A percentile compares a stretch with the other conserved stretches of the same genome.
phyloP scores from a whole-genome alignment of 495 filamentous ascomycete species.

The Filosporella fistucella region DNA sequence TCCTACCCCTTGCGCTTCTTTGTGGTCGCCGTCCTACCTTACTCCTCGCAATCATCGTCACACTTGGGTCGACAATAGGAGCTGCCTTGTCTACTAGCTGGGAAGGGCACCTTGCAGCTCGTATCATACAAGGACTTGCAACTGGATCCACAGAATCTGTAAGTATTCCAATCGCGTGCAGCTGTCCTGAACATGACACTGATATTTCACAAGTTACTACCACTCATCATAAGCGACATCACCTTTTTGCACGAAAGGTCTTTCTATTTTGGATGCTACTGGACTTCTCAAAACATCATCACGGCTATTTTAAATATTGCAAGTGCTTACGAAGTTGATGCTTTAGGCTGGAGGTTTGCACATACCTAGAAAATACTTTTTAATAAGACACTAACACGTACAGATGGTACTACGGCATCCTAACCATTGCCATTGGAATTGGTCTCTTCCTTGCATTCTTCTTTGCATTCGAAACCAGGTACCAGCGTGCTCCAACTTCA shows the following conservation, averaged over 20 bases:
- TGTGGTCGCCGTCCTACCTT: constrained; percentile 34
- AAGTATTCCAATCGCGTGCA: constrained; percentile 3
- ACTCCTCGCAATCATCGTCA: constrained; percentile 21
- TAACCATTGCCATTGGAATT: constrained; percentile 26
- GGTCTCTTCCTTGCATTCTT: constrained; percentile 31
- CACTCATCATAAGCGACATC: constrained; percentile 31
- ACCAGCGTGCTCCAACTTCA: constrained; percentile 22
- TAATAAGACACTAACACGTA: too few relatives aligned
- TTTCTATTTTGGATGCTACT: constrained; percentile 29
- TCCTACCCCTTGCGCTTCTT: constrained; percentile 34
- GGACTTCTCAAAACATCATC: constrained; percentile 32
- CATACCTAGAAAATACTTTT: too few relatives aligned
- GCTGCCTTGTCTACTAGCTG: constrained; percentile 24
- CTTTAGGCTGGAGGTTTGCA: too few relatives aligned
- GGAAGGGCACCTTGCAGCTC: constrained; percentile 23
- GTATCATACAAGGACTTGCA: constrained; percentile 31
- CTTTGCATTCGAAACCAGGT: constrained; percentile 29
- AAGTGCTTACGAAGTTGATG: constrained; percentile 32
- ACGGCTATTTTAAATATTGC: constrained; percentile 29
- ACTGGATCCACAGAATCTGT: constrained; percentile 34
- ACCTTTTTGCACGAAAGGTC: constrained; percentile 33
- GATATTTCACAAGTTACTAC: constrained; percentile 33
- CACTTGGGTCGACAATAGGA: constrained; percentile 25
- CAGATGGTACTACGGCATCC: too few relatives aligned
- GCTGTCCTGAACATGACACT: too few relatives aligned